Evolutionary conservation across 148 eudicot genomes (phyloP), one percentile per base, ranked within the genome.

Genomic region (Bassia scoparia): DNA sequence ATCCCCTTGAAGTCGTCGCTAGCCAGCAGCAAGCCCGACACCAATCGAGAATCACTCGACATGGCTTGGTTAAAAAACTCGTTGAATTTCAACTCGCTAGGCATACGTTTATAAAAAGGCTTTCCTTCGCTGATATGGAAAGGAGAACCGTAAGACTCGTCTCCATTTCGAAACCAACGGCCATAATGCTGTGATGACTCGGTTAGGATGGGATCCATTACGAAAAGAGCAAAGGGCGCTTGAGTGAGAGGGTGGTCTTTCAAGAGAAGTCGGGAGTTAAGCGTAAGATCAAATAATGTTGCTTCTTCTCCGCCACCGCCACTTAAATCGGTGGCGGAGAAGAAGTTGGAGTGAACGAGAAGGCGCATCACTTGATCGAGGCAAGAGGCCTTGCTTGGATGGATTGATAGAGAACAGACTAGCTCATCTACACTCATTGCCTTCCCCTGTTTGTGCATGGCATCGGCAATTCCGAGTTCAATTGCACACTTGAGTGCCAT

Each of bases 401-500:
- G 59, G 56, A 80, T 68, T 0, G 44, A 27, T 5, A 83, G 77
- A 0, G 79, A 43, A 4, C 20, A 52, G 27, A 52, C 33, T 2
- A 83, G 68, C 44, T 80, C 77, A 0, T 35, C 5, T 8, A 77
- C 75, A 0, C 69, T 77, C 41, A 80, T 80, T 54, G 81, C 76
- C 24, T 77, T 67, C 67, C 81, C 77, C 54, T 80, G 79, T 67
- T 65, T 77, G 53, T 81, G 69, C 17, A 77, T 77, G 9, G 69
- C 61, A 43, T 81, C 81, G 0, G 73, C 72, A 10, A 83, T 83
- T 35, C 74, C 61, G 5, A 83, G 72, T n/a, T 83, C 37, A 34
- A 75, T 29, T 3, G 83, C 83, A 62, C 86, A 83, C 56, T 77
- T 83, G 11, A 83, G 43, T 34, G 86, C 80, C 74, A 73, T 73